Conservation (phyloP, 768 basidiomycete genomes). For the Tremella fuciformis region DNA sequence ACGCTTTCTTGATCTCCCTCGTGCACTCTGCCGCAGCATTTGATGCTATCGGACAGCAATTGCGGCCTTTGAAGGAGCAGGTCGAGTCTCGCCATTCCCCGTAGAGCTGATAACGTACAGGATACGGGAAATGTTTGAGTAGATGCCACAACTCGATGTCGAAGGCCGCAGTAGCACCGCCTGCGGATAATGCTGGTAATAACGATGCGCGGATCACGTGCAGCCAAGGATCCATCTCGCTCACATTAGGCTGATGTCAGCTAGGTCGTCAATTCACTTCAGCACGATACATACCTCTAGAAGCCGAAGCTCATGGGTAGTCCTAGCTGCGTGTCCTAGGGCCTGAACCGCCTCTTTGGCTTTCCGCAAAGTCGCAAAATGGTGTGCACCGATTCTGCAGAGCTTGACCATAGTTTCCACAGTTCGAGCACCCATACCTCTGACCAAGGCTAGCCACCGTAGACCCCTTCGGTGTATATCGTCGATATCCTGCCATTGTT, state of each 20-base stretch:
- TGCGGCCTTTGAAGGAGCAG: slow-evolving; percentile 57
- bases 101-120: slow-evolving; percentile 82
- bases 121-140: slow-evolving; percentile 71
- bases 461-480: slow-evolving; percentile 74
- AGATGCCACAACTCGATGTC: slow-evolving; percentile 92
- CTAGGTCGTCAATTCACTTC: not conserved
- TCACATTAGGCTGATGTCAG: slow-evolving; percentile 31
- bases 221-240: slow-evolving; percentile 62
- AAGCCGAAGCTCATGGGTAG: not conserved
- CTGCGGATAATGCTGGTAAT: slow-evolving; percentile 80
- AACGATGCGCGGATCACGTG: slow-evolving; percentile 73
- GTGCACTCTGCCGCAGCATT: slow-evolving; percentile 67
- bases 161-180: slow-evolving; percentile 79
- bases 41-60: slow-evolving; percentile 35
- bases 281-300: slow-evolving; percentile 15
- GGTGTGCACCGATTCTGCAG: slow-evolving; percentile 64
- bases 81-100: slow-evolving; percentile 89
- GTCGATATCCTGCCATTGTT: slow-evolving; percentile 62
- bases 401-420: slow-evolving; percentile 74
- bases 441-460: slow-evolving; percentile 74
- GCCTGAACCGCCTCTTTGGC: slow-evolving; percentile 36
- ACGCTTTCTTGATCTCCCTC: slow-evolving; percentile 79
- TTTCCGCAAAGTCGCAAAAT: slow-evolving; percentile 28
- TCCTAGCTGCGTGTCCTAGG: slow-evolving; percentile 1
- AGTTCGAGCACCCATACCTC: slow-evolving; percentile 76